Evolutionary conservation across 371 early-diverging fungal species (phyloP), one percentile per base, ranked within the genome.

Genomic region (Batkoa obscura): DNA sequence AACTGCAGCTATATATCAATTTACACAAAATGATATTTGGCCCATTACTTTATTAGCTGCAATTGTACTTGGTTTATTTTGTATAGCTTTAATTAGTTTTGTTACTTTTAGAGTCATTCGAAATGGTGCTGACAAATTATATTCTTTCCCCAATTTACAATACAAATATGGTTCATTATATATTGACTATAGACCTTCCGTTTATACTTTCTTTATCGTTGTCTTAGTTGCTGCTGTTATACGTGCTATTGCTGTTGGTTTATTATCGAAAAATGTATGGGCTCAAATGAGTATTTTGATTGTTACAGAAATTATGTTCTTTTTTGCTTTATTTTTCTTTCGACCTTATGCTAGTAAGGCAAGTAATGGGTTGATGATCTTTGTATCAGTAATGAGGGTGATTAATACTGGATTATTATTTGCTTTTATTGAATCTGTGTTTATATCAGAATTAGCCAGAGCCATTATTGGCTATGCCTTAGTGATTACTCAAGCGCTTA

Each of bases 151-250:
- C 17, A 49, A 59, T n/a, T 55, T 66, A 37, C 58, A 62, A 35
- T 61, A 62, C 57, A 64, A 55, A 43, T 64, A 64, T 15, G 67
- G 67, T 2, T 57, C 56, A 1, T 59, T 66, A n/a, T 66, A 66
- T 37, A 60, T 62, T 13, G 64, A 64, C 37, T 66, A 66, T 31
- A 45, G 58, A 2, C 53, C 62, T 37, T 63, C 67, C 1, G 41
- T 59, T n/a, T 66, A 64, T 36, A 56, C 56, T 59, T 66, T 66
- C 64, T 66, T 66, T 62, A 57, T 64, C 32, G 64, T 64, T 4
- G 62, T 60, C 3, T 33, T 66, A 6, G 33, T 46, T 3, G 64
- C 62, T 41, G 62, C 61, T 57, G 48, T 62, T 43, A 8, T 57
- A 8, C 60, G 62, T 35, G 64, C 67, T 0, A 62, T 62, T 3